These are phyloP conservation scores for Podaxis pistillaris DNA, from an alignment of 768 basidiomycete genomes.

Conservation along the genomic window DNA sequence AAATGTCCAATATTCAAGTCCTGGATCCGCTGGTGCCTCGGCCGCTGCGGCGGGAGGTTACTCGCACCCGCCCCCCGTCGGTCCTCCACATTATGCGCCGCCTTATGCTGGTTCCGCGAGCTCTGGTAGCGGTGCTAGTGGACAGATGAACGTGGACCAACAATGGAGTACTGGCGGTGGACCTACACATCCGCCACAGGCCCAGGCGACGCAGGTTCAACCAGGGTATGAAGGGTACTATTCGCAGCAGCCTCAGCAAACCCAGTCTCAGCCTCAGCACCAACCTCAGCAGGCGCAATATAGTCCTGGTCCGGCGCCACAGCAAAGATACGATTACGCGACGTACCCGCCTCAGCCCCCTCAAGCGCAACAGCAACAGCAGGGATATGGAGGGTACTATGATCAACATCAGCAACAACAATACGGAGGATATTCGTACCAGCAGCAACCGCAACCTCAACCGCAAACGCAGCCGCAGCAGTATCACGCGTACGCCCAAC, in stretches of 20 bases:
- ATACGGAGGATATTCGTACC: slow-evolving; percentile 20
- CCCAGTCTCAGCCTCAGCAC: slow-evolving; percentile 18
- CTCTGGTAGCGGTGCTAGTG: not conserved
- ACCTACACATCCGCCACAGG: slow-evolving; percentile 19
- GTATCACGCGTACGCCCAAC: slow-evolving; percentile 14
- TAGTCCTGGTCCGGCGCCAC: slow-evolving; percentile 20
- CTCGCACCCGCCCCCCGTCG: not conserved
- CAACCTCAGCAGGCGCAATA: slow-evolving; percentile 18
- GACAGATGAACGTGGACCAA: not conserved
- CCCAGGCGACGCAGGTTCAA: slow-evolving; percentile 22
- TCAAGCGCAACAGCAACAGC: slow-evolving; percentile 23
- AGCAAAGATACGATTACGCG: slow-evolving; percentile 27
- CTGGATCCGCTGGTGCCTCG: not conserved
- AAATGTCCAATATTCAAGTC: not conserved
- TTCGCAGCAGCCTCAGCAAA: slow-evolving; percentile 19
- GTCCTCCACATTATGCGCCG: slow-evolving; percentile 15
- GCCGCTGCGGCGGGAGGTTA: not conserved
- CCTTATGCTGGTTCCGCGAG: slow-evolving; percentile 11
- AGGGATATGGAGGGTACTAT: slow-evolving; percentile 30
- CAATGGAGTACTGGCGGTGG: not conserved
- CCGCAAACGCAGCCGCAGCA: slow-evolving; percentile 12
- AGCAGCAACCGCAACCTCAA: slow-evolving; percentile 17
- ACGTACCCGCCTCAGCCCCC: slow-evolving; percentile 25
- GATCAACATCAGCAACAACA: slow-evolving; percentile 25
- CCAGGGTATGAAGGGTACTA: slow-evolving; percentile 29